Percentiles rank a stretch among this genome's conserved stretches.
Conservation (phyloP, 2,329 filamentous ascomycete species). For the Trichophyton mentagrophytes region DNA sequence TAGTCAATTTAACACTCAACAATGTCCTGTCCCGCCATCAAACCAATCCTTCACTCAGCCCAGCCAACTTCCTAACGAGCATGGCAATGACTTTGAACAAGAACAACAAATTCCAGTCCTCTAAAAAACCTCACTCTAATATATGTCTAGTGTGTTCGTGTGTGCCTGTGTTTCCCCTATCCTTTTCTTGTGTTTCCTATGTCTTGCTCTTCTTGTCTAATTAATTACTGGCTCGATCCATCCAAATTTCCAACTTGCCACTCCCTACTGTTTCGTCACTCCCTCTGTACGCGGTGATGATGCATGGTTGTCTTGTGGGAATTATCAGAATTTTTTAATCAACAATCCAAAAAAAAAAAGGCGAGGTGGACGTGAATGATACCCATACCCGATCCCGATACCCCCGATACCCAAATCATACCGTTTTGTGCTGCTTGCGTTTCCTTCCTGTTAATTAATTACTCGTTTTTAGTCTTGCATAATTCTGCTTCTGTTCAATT, state of each 20-base stretch:
- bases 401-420: slow-evolving; percentile 14
- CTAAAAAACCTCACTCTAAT: slow-evolving; percentile 2
- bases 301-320: slow-evolving; percentile 12
- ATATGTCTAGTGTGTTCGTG: background rate
- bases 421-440: slow-evolving; percentile 6
- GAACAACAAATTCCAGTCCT: background rate
- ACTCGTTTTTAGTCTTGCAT: background rate
- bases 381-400: slow-evolving; percentile 11
- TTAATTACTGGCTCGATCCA: slow-evolving; percentile 3
- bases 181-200: slow-evolving; percentile 5
- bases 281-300: background rate
- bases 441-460: background rate
- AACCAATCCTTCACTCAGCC: background rate
- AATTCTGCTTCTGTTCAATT: slow-evolving; percentile 1
- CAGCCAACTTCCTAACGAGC: background rate
- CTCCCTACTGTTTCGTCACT: background rate
- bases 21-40: slow-evolving; percentile 3
- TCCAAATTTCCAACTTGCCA: background rate
- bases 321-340: background rate
- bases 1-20: background rate
- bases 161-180: background rate
- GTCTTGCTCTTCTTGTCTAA: slow-evolving; percentile 6
- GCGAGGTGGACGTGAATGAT: slow-evolving; percentile 16
- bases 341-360: slow-evolving; percentile 7
- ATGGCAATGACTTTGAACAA: background rate